phyloP scores from a whole-genome alignment of 2,329 filamentous ascomycete genomes.

The Penicillium sclerotigenum region DNA sequence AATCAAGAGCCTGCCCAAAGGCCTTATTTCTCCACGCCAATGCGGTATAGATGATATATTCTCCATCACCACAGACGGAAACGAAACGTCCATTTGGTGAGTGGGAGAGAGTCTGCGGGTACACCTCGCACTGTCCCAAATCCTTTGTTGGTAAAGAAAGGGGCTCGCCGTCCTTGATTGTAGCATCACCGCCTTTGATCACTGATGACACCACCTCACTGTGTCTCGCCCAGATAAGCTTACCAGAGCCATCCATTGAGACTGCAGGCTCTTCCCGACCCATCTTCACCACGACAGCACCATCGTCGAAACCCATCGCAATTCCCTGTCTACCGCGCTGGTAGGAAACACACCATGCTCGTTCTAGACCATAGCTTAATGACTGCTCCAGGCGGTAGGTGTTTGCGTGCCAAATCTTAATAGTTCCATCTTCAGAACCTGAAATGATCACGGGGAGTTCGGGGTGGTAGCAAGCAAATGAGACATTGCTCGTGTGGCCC shows the following conservation, averaged over 20 bases:
- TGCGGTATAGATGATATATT: constrained; percentile 98
- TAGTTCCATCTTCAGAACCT: constrained; percentile 92
- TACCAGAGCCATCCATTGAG: constrained; percentile 94
- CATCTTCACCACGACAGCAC: constrained; percentile 96
- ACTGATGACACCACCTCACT: constrained; percentile 93
- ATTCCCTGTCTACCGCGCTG: constrained; percentile 93
- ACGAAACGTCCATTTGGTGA: constrained; percentile 94
- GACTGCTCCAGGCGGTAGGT: constrained; percentile 96
- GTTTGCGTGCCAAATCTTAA: constrained; percentile 98
- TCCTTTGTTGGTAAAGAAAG: constrained; percentile 89
- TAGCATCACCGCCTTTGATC: constrained; percentile 85
- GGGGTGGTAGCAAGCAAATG: constrained; percentile 96
- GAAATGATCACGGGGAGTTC: constrained; percentile 96
- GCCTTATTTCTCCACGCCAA: constrained; percentile 96
- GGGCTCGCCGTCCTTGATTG: constrained; percentile 81
- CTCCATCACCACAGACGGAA: constrained; percentile 88
- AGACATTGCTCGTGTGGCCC: constrained; percentile 96
- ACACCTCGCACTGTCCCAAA: constrained; percentile 92
- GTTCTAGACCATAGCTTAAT: constrained; percentile 89
- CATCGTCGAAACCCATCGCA: constrained; percentile 95
- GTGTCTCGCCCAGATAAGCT: constrained; percentile 92
- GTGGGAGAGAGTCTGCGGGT: constrained; percentile 89
- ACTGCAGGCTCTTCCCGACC: constrained; percentile 95
- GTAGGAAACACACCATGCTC: constrained; percentile 96
- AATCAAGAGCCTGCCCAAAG: constrained; percentile 92